These are phyloP conservation scores for Boletellus emodensis DNA, from an alignment of 768 basidiomycete genomes.

Conservation along the genomic window DNA sequence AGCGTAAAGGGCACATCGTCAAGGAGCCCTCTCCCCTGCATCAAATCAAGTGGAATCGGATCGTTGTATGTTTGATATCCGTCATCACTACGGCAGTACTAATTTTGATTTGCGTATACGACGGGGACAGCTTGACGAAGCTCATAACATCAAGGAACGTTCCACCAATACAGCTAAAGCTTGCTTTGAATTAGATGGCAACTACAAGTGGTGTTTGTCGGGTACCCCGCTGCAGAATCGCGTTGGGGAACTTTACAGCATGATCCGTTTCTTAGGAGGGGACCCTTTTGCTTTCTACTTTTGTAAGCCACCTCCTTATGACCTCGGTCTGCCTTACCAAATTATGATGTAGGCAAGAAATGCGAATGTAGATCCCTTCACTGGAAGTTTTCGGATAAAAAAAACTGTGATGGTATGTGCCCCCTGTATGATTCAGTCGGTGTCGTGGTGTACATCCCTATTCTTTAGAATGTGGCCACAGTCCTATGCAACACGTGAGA, in stretches of 20 bases:
- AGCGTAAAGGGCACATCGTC: slow-evolving; percentile 75
- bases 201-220: slow-evolving; percentile 91
- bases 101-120: background rate
- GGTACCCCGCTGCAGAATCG: slow-evolving; percentile 97
- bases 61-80: slow-evolving; percentile 49
- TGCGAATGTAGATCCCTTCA: slow-evolving; percentile 95
- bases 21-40: slow-evolving; percentile 89
- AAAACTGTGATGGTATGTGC: slow-evolving; percentile 71
- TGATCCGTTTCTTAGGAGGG: slow-evolving; percentile 88
- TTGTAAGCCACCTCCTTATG: slow-evolving; percentile 46
- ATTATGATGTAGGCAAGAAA: slow-evolving; percentile 56
- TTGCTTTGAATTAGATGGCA: slow-evolving; percentile 81
- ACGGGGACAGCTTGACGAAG: slow-evolving; percentile 76
- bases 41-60: slow-evolving; percentile 76
- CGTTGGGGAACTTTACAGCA: slow-evolving; percentile 97
- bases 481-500: slow-evolving; percentile 76
- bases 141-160: slow-evolving; percentile 97
- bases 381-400: slow-evolving; percentile 87
- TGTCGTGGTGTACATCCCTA: background rate
- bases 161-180: slow-evolving; percentile 94
- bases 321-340: background rate
- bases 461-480: slow-evolving; percentile 72
- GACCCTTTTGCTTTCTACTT: slow-evolving; percentile 92
- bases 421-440: background rate
- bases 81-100: background rate